A percentile compares a stretch with the other conserved stretches of the same genome.
Conservation (phyloP, 768 basidiomycete species). For the Suillus hirtellus region DNA sequence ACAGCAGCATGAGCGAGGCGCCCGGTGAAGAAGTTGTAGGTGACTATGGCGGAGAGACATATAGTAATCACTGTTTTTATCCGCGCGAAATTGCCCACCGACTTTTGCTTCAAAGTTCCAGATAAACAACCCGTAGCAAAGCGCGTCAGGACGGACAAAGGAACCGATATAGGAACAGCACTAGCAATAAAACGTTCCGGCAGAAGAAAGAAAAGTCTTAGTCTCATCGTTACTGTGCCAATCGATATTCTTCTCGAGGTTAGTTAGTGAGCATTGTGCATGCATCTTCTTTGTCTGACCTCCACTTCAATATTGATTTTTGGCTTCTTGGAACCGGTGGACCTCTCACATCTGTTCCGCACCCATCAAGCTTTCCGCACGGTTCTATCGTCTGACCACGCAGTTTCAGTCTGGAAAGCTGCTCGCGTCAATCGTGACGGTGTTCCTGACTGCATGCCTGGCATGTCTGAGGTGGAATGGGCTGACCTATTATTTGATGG, state of each 20-base stretch:
- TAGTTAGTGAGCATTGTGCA: background rate
- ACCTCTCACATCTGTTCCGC: slow-evolving; percentile 31
- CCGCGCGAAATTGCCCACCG: background rate
- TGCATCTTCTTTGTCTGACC: background rate
- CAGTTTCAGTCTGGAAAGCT: slow-evolving; percentile 28
- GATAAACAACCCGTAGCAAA: slow-evolving; percentile 4
- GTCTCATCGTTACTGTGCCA: slow-evolving; percentile 20
- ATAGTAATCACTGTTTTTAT: background rate
- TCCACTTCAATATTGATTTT: slow-evolving; percentile 24
- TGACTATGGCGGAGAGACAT: background rate
- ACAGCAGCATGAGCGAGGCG: background rate
- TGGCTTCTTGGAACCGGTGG: slow-evolving; percentile 28
- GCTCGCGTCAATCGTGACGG: slow-evolving; percentile 8
- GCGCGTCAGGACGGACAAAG: background rate
- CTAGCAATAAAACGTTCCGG: background rate
- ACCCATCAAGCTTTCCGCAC: slow-evolving; percentile 28
- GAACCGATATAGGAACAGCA: background rate
- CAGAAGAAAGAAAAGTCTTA: slow-evolving; percentile 12
- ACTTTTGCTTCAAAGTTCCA: background rate
- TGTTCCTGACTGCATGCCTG: slow-evolving; percentile 25
- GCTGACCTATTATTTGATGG: slow-evolving; percentile 26
- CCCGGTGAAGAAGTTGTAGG: background rate
- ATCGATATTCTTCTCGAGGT: slow-evolving; percentile 32
- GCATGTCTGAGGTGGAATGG: slow-evolving; percentile 28
- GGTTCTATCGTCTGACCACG: slow-evolving; percentile 22